Base-by-base conservation (phyloP, 257 asterid genomes). In the Solanum bulbocastanum region DNA sequence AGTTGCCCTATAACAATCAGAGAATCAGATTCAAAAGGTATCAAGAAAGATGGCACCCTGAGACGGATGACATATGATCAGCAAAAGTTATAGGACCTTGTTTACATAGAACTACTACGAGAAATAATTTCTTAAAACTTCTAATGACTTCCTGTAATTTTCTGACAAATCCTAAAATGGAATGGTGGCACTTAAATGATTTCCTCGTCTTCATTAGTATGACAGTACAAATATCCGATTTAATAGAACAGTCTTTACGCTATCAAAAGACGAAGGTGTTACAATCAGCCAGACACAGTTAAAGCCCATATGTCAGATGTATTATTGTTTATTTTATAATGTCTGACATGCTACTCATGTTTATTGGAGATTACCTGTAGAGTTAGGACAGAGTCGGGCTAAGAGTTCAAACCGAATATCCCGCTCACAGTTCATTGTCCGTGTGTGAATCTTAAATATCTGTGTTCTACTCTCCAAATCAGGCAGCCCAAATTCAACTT, bases 301-400 rank as follows among this genome's bases (percentile, higher is more conserved):
- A 40, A n/a, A 13, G 60, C 84, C 23, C 60, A 23, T 76, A 40
- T 6, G 12, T n/a, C 84, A 76, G 60, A 12, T n/a, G 60, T 40
- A 40, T 23, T 40, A 40, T n/a, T 76, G 35, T 14, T 23, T 4
- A 39, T 39, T 39, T 14, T 39, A 40, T 25, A 76, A 76, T 69
- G 33, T 20, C 56, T 23, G 25, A 74, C 52, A 20, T 30, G 40
- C 79, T 33, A 84, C 23, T 62, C 44, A n/a, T 72, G 83, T 8
- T n/a, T 30, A 11, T 27, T 23, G 74, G 30, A 69, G 25, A 66
- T 92, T 92, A 94, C 98, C 98, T 2, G 98, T 97, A 40, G 99
- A 96, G 91, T 97, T 97, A 4, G 98, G 99, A 92, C 99, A 97
- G 40, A 97, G 98, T 1, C 99, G 98, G 30, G 99, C 99, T 11